Conservation (phyloP, 306 rosid species). For the Cicer judaicum region DNA sequence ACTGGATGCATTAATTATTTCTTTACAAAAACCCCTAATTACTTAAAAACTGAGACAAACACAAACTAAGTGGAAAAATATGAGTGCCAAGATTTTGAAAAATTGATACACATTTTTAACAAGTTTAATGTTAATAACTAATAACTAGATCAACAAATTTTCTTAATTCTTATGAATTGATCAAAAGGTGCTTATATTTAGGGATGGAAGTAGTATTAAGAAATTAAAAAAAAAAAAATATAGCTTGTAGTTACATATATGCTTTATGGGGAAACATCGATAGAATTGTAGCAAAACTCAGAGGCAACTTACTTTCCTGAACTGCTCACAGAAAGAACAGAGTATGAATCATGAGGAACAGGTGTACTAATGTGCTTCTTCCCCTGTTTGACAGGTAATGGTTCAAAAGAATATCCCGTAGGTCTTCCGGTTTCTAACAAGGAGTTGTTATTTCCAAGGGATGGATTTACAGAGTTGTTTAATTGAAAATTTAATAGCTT, state of each 20-base stretch:
- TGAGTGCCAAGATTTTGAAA: background rate
- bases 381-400: conserved; percentile 88
- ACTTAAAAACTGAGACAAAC: background rate
- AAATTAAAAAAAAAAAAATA: conserved; percentile 21
- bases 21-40: background rate
- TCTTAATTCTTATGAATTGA: background rate
- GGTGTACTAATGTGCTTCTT: conserved; percentile 95
- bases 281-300: conserved; percentile 35
- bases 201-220: background rate
- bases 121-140: background rate
- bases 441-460: conserved; percentile 91
- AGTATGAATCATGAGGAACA: conserved; percentile 97
- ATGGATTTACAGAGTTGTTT: conserved; percentile 89
- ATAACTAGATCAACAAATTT: background rate
- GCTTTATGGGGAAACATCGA: background rate
- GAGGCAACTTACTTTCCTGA: conserved; percentile 92
- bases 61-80: background rate
- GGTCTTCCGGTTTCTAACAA: conserved; percentile 84
- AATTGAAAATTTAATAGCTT: conserved; percentile 90
- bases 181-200: background rate
- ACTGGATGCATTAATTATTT: background rate
- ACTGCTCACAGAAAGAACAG: conserved; percentile 95
- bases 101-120: background rate
- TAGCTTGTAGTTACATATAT: conserved; percentile 15
- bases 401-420: conserved; percentile 77